phyloP scores from a whole-genome alignment of 2,329 filamentous ascomycete genomes.

The Cladosporium sphaerospermum region DNA sequence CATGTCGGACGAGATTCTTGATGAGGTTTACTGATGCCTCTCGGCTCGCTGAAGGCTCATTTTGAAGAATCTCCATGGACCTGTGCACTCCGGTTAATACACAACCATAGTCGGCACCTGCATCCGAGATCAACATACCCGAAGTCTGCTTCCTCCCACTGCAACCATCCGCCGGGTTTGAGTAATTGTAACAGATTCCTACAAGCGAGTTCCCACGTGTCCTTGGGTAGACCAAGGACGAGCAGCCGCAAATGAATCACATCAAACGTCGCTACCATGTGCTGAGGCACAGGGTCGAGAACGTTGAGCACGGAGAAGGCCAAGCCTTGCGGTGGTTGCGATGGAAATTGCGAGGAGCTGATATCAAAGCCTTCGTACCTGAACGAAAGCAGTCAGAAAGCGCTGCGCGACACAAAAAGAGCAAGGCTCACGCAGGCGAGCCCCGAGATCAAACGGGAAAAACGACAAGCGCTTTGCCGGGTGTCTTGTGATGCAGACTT shows the following conservation, averaged over 20 bases:
- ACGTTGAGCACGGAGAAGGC: conserved; percentile 15
- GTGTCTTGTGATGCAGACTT: not conserved
- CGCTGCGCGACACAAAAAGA: too few species aligned
- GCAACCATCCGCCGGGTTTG: conserved; percentile 19
- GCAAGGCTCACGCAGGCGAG: too few species aligned
- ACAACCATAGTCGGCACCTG: not conserved
- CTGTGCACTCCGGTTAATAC: not conserved
- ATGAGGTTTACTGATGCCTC: not conserved
- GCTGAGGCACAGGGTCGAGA: conserved; percentile 14
- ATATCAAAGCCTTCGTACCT: conserved; percentile 18
- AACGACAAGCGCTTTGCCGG: not conserved
- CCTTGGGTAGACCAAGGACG: conserved; percentile 13
- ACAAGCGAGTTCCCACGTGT: conserved; percentile 15
- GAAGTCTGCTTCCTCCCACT: conserved; percentile 20
- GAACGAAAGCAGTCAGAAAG: not conserved
- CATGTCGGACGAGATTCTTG: not conserved
- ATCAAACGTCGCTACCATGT: conserved; percentile 14
- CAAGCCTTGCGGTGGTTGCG: not conserved
- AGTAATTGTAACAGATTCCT: conserved; percentile 14
- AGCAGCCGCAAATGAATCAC: conserved; percentile 20
- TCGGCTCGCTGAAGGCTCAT: not conserved
- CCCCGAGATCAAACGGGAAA: too few species aligned
- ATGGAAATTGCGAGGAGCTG: conserved; percentile 17
- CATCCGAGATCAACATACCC: not conserved
- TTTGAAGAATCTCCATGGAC: not conserved